phyloP scores from a whole-genome alignment of 31 red algal genomes.

The Bonnemaisonia californica region DNA sequence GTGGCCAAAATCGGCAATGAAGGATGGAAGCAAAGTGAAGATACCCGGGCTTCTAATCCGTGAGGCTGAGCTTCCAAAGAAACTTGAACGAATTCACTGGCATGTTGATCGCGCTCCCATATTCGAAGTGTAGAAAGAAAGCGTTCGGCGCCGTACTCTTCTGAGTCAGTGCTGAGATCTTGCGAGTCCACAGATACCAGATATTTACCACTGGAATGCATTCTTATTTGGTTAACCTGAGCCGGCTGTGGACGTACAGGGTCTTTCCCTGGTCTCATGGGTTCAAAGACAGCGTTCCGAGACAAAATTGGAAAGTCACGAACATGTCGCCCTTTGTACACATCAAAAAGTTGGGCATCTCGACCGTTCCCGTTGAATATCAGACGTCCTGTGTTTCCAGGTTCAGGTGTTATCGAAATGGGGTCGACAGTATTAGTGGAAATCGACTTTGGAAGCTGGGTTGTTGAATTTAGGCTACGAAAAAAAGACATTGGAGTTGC shows the following conservation, averaged over 20 bases:
- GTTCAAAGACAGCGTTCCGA: conserved; percentile 25
- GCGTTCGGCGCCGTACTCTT: conserved; percentile 5
- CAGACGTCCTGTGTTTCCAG: conserved; percentile 9
- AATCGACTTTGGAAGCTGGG: conserved; percentile 19
- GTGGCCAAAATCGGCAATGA: conserved; percentile 46
- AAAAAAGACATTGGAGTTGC: conserved; percentile 9
- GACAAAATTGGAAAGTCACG: conserved; percentile 25
- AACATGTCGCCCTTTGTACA: conserved; percentile 48
- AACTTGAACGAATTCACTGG: not conserved
- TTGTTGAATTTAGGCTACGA: not conserved
- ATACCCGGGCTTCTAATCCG: conserved; percentile 37
- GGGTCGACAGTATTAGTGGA: not conserved
- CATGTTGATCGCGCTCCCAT: conserved; percentile 10
- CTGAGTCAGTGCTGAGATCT: conserved; percentile 7
- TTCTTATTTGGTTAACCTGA: not conserved
- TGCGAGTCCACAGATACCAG: conserved; percentile 57
- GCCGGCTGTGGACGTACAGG: conserved; percentile 4
- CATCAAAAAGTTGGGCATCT: conserved; percentile 52
- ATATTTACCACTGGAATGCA: conserved; percentile 10
- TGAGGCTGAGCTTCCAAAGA: conserved; percentile 27
- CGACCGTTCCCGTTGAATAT: conserved; percentile 41
- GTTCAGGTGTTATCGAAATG: conserved; percentile 5
- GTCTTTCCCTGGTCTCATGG: not conserved
- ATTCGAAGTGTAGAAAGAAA: conserved; percentile 25
- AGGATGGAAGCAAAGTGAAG: conserved; percentile 65